Evolutionary conservation across 106 monocot species (phyloP).

Genomic region (Apostasia shenzhenica): DNA sequence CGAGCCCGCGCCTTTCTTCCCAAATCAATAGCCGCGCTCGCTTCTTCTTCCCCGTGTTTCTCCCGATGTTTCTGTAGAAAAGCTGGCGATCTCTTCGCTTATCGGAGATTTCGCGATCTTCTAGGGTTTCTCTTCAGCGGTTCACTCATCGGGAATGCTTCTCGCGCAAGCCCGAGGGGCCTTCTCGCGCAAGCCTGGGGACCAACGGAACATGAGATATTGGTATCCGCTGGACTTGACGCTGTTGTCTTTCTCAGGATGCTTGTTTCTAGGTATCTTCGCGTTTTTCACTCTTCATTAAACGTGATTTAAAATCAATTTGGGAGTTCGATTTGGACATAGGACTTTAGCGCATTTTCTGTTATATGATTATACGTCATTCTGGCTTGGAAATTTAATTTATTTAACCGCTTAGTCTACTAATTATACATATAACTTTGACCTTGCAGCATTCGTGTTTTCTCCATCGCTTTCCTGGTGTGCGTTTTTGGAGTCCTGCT

Average conservation of each 20-base stretch:
- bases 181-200: conserved; percentile 54
- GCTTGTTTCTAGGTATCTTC: conserved; percentile 73
- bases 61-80: no score
- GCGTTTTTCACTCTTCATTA: not conserved
- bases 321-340: not conserved
- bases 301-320: not conserved
- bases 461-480: conserved; percentile 47
- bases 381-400: no score
- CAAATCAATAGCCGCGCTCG: no score
- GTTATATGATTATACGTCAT: no score
- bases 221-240: conserved; percentile 66
- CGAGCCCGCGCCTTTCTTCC: no score
- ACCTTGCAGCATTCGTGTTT: conserved; percentile 47
- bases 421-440: not conserved
- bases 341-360: no score
- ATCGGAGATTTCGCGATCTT: no score
- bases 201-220: conserved; percentile 54
- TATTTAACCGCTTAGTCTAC: not conserved
- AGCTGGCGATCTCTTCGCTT: no score
- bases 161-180: not conserved
- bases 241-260: conserved; percentile 80
- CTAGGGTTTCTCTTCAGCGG: no score
- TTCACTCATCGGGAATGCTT: no score
- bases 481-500: conserved; percentile 63
- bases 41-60: no score